Percentiles rank a stretch among this genome's conserved stretches.
Evolutionary conservation across 1,284 basidiomycete species (phyloP).

Genomic region (Apiotrichum gamsii): DNA sequence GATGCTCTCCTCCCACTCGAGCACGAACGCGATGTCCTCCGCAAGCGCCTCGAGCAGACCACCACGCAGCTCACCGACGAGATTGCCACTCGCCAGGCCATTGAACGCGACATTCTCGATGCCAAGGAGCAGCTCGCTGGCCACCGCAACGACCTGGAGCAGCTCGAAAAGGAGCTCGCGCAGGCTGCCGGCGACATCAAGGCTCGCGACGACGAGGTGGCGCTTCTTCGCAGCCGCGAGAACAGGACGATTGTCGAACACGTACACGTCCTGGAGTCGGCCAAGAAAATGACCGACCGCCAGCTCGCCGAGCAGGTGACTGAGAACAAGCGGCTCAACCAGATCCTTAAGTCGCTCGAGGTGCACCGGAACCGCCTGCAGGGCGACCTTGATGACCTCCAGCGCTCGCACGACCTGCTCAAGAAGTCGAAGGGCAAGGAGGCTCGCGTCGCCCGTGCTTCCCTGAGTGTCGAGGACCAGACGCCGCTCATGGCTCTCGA

Average conservation of each 20-base stretch:
- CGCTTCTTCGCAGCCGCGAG: slow-evolving; percentile 74
- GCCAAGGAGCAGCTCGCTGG: slow-evolving; percentile 64
- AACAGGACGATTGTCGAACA: slow-evolving; percentile 99
- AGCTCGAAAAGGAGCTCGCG: slow-evolving; percentile 75
- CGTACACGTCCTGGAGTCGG: slow-evolving; percentile 93
- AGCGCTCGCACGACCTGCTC: slow-evolving; percentile 67
- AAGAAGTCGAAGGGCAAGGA: slow-evolving; percentile 52
- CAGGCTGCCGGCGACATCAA: slow-evolving; percentile 73
- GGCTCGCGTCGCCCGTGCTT: slow-evolving; percentile 32
- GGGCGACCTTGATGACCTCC: slow-evolving; percentile 78
- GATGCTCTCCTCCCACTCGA: slow-evolving; percentile 78
- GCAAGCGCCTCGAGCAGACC: slow-evolving; percentile 65
- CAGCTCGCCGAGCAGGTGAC: slow-evolving; percentile 64
- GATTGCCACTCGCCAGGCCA: slow-evolving; percentile 57
- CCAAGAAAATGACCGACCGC: slow-evolving; percentile 90
- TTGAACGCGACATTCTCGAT: slow-evolving; percentile 61
- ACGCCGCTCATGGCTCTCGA: slow-evolving; percentile 24
- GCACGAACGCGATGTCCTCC: slow-evolving; percentile 67
- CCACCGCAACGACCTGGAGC: slow-evolving; percentile 61
- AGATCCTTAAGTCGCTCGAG: slow-evolving; percentile 36
- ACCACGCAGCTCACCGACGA: slow-evolving; percentile 47
- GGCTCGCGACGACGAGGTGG: slow-evolving; percentile 75
- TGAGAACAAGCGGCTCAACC: slow-evolving; percentile 41
- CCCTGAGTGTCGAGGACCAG: slow-evolving; percentile 34
- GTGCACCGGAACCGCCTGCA: slow-evolving; percentile 56